Conservation (phyloP, 2,329 filamentous ascomycete genomes). For the Diaporthe eres region DNA sequence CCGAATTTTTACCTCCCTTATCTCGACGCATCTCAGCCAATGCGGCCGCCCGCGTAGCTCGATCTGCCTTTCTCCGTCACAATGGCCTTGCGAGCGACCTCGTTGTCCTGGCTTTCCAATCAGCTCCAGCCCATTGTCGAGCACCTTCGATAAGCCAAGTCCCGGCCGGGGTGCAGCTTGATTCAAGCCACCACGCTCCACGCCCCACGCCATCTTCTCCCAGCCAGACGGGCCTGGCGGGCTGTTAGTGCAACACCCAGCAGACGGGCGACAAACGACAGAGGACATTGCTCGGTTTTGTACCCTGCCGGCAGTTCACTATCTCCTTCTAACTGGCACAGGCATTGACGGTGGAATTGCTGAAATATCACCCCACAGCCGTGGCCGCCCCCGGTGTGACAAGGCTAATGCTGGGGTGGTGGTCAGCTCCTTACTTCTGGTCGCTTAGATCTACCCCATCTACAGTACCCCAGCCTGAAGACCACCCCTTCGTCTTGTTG, state of each 20-base stretch:
- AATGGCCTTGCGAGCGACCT: background rate
- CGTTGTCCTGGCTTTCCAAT: conserved; percentile 13
- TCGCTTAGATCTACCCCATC: conserved; percentile 4
- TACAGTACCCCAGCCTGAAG: background rate
- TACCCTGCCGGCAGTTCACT: conserved; percentile 12
- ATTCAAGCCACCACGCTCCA: conserved; percentile 8
- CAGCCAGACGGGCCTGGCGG: conserved; percentile 15
- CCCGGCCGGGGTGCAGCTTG: conserved; percentile 22
- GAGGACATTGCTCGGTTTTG: background rate
- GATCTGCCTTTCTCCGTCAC: conserved; percentile 34
- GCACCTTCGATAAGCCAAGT: conserved; percentile 27
- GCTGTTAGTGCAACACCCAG: conserved; percentile 17
- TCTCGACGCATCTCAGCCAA: conserved; percentile 34
- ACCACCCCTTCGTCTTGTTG: background rate
- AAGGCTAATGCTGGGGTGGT: conserved; percentile 20
- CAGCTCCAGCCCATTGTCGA: conserved; percentile 14
- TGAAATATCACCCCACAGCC: conserved; percentile 1
- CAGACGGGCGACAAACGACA: background rate
- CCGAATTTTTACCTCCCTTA: conserved; percentile 27
- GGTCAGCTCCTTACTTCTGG: conserved; percentile 13
- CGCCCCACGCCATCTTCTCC: background rate
- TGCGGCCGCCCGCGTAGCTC: conserved; percentile 4
- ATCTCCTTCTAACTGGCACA: background rate
- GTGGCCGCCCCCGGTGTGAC: conserved; percentile 21
- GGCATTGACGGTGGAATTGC: background rate